These are phyloP conservation scores for Penicillium coprophilum DNA, from an alignment of 495 filamentous ascomycete species.

Conservation along the genomic window DNA sequence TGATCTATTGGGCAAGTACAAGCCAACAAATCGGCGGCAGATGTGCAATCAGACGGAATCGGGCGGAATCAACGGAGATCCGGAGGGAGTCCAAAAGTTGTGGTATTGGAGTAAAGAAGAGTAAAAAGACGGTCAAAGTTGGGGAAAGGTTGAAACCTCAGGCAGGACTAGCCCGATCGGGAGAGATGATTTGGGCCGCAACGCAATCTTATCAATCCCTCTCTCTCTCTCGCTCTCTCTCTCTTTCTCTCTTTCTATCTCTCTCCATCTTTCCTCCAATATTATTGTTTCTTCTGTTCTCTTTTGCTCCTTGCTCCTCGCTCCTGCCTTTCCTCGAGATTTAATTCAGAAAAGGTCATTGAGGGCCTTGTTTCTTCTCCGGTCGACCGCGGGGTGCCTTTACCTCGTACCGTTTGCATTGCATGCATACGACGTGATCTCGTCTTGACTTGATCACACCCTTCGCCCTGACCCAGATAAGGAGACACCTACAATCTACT, in stretches of 20 bases:
- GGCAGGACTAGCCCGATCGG: constrained; percentile 23
- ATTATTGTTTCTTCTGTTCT: neutral
- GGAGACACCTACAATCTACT: neutral
- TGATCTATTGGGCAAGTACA: neutral
- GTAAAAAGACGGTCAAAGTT: constrained; percentile 10
- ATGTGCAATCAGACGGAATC: neutral
- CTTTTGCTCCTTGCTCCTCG: neutral
- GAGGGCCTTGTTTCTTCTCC: neutral
- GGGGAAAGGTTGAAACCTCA: constrained; percentile 17
- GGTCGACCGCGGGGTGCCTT: constrained; percentile 5
- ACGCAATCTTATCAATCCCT: constrained; percentile 18
- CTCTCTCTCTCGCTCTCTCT: neutral
- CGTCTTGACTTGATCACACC: constrained; percentile 9
- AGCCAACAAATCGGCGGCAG: neutral
- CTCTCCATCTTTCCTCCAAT: neutral
- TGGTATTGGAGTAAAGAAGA: constrained; percentile 9
- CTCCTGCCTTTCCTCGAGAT: neutral
- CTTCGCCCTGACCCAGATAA: neutral
- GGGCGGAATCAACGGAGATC: constrained; percentile 3
- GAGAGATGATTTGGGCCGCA: constrained; percentile 33
- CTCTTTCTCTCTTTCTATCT: constrained; percentile 4
- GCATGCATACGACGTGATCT: neutral
- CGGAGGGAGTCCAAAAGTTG: constrained; percentile 1
- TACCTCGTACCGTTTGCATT: neutral
- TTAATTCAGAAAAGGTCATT: neutral